Evolutionary conservation across 2,329 filamentous ascomycete genomes (phyloP).

Genomic region (Pseudogymnoascus sp.): DNA sequence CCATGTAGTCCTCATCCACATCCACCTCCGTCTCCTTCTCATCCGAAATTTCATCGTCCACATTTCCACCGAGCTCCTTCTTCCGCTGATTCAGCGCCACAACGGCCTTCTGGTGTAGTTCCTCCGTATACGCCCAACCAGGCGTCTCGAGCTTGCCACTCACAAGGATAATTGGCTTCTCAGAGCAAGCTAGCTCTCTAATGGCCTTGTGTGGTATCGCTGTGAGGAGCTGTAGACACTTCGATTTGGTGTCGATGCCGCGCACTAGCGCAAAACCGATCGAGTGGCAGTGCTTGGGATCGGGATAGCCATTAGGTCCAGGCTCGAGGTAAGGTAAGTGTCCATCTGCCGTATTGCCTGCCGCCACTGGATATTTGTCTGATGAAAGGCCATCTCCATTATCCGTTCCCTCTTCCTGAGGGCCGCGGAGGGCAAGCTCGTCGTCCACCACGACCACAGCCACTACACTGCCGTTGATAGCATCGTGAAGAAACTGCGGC

Average conservation of each 20-base stretch:
- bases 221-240: slow-evolving; percentile 55
- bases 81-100: slow-evolving; percentile 14
- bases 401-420: slow-evolving; percentile 12
- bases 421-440: slow-evolving; percentile 37
- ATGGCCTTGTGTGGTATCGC: slow-evolving; percentile 41
- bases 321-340: slow-evolving; percentile 56
- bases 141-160: slow-evolving; percentile 61
- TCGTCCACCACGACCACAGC: slow-evolving; percentile 55
- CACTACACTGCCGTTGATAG: slow-evolving; percentile 63
- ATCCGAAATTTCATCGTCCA: slow-evolving; percentile 6
- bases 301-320: slow-evolving; percentile 42
- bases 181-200: slow-evolving; percentile 32
- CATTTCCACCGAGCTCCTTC: slow-evolving; percentile 9
- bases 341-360: slow-evolving; percentile 37
- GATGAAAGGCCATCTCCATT: slow-evolving; percentile 3
- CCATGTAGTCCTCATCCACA: slow-evolving; percentile 16
- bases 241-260: slow-evolving; percentile 50
- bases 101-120: slow-evolving; percentile 35
- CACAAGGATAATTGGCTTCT: slow-evolving; percentile 51
- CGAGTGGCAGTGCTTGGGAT: slow-evolving; percentile 50
- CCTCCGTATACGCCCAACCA: slow-evolving; percentile 62
- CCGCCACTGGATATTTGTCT: slow-evolving; percentile 21
- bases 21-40: slow-evolving; percentile 7
- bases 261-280: slow-evolving; percentile 62
- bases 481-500: slow-evolving; percentile 49